Base-by-base conservation (phyloP, 2,329 filamentous ascomycete species). In the Botryosphaeria agaves region DNA sequence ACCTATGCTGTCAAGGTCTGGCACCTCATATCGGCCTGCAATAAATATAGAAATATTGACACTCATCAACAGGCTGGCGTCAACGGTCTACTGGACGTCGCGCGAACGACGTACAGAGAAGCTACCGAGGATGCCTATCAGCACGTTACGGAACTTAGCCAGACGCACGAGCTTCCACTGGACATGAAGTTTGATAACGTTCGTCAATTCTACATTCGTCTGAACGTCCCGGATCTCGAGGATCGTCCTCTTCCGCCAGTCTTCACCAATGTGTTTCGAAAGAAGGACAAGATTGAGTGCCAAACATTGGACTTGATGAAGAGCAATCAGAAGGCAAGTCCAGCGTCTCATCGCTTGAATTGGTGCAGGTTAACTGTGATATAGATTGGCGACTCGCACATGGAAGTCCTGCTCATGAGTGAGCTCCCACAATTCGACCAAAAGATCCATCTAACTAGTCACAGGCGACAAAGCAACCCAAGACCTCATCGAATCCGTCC, bases 51-150 rank as follows among this genome's bases (percentile, higher is more conserved):
- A 14, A 29, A 8, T 26, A 3, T 3, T 28, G 14, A 9, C 26
- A 4, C 12, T 28, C 23, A 40, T 14, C 4, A 9, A n/a, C n/a
- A 81, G 67, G 72, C 82, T 27, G 81, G 82, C 1, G 72, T 89
- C 25, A 84, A 82, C 41, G 81, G 81, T 2, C 67, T 94, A 33
- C 68, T 95, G 3, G 87, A 94, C 52, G 79, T 94, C 21, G 81
- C 83, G 19, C 70, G 85, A 4, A 77, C 84, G 43, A 83, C 82
- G 0, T 94, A 89, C 55, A 91, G 89, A 42, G 87, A 95, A 48
- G 72, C 78, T 2, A 89, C 76, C 4, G 69, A 77, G 29, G 82
- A 93, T 49, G 70, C 82, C 3, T 68, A 77, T 40, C 64, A 76
- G 30, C 70, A 87, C 47, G 63, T 87, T 3, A 63, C 69, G 14